Evolutionary conservation across 2,329 filamentous ascomycete genomes (phyloP).

Genomic region (Arthrobotrys conoides): DNA sequence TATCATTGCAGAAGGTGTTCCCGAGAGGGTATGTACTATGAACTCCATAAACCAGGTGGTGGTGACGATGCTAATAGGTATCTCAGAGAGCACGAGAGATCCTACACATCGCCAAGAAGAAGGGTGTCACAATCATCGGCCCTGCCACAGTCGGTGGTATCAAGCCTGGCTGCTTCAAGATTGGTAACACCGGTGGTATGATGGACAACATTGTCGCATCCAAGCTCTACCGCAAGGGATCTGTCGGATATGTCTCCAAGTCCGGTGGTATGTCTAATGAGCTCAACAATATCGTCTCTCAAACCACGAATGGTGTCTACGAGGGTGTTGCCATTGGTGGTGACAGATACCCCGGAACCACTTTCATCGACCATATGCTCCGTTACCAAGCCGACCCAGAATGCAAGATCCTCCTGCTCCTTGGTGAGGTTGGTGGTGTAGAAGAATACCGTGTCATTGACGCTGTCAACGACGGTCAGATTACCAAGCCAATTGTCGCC

Average conservation of each 20-base stretch:
- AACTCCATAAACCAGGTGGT: background rate
- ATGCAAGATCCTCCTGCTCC: conserved; percentile 95
- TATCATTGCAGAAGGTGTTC: conserved; percentile 99
- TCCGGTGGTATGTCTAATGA: conserved; percentile 99
- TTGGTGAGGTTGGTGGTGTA: conserved; percentile 98
- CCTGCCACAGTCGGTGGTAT: conserved; percentile 98
- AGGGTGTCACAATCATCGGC: conserved; percentile 98
- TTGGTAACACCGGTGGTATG: conserved; percentile 99
- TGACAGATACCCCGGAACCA: conserved; percentile 98
- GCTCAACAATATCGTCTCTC: conserved; percentile 98
- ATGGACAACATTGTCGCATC: conserved; percentile 99
- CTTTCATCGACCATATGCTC: conserved; percentile 98
- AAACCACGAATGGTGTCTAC: conserved; percentile 97
- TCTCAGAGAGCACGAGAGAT: conserved; percentile 89
- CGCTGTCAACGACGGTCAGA: conserved; percentile 91
- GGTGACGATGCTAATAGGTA: background rate
- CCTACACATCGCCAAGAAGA: conserved; percentile 94
- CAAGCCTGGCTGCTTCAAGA: conserved; percentile 99
- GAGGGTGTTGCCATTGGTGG: conserved; percentile 99
- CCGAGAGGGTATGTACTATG: conserved; percentile 82
- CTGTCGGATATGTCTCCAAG: conserved; percentile 99
- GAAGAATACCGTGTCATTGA: conserved; percentile 99
- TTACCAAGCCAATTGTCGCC: conserved; percentile 98
- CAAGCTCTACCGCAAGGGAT: conserved; percentile 99
- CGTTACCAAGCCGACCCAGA: conserved; percentile 89